Conservation (phyloP, 1,284 basidiomycete genomes). For the Uromyces viciae-fabae region DNA sequence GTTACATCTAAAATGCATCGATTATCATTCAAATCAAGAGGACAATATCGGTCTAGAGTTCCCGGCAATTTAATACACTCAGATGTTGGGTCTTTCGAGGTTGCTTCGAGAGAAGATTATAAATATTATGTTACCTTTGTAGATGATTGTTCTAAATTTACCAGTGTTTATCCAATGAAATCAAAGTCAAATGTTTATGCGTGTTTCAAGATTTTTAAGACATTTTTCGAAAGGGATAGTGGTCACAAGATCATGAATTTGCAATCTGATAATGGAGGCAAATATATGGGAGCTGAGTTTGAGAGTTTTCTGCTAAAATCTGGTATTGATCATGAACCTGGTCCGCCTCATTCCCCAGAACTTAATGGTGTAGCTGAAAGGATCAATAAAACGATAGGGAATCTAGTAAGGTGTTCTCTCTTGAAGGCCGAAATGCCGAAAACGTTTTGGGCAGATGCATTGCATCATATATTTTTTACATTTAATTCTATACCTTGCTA, state of each 20-base stretch:
- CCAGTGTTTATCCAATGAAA: slow-evolving; percentile 14
- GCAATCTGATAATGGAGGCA: slow-evolving; percentile 40
- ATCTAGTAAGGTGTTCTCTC: neutral
- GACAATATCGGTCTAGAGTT: too few relatives aligned
- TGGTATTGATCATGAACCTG: slow-evolving; percentile 55
- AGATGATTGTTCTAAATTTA: slow-evolving; percentile 47
- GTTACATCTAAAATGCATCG: neutral
- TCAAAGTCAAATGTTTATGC: neutral
- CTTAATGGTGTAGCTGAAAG: slow-evolving; percentile 54
- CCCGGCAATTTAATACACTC: slow-evolving; percentile 12
- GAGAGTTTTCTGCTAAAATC: slow-evolving; percentile 48
- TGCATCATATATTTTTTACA: neutral
- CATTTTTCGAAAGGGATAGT: slow-evolving; percentile 49
- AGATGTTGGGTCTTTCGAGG: neutral
- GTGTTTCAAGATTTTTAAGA: slow-evolving; percentile 53
- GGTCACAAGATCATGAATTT: slow-evolving; percentile 53
- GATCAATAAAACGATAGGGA: slow-evolving; percentile 52
- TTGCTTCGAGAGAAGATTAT: slow-evolving; percentile 45
- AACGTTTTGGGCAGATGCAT: neutral
- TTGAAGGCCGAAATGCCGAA: neutral
- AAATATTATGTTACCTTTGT: slow-evolving; percentile 53
- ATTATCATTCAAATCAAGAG: neutral
- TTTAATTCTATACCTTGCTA: slow-evolving; percentile 10
- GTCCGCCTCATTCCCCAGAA: slow-evolving; percentile 55
- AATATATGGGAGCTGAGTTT: slow-evolving; percentile 51